A percentile compares a stretch with the other conserved stretches of the same genome.
These are phyloP conservation scores for Penicillium griseofulvum DNA, from an alignment of 2,329 filamentous ascomycete species.

Conservation along the genomic window DNA sequence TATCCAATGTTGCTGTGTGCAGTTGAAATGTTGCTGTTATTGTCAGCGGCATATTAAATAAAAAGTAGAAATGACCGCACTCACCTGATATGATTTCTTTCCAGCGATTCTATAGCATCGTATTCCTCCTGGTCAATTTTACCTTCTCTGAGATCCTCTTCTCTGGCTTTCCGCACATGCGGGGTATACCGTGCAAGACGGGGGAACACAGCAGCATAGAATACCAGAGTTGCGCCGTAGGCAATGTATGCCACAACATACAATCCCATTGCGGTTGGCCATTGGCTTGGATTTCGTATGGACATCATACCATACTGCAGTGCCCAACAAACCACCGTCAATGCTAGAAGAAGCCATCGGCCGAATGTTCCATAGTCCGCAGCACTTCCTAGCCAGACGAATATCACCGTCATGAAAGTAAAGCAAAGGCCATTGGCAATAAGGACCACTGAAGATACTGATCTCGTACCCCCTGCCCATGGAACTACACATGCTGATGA, in stretches of 20 bases:
- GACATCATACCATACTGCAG: constrained; percentile 44
- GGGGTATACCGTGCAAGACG: constrained; percentile 42
- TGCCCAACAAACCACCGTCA: constrained; percentile 44
- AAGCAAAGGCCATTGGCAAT: constrained; percentile 46
- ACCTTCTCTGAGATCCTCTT: constrained; percentile 41
- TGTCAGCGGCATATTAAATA: constrained; percentile 3
- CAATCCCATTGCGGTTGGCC: constrained; percentile 42
- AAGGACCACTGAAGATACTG: constrained; percentile 40
- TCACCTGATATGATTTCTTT: constrained; percentile 43
- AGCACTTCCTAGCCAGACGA: constrained; percentile 42
- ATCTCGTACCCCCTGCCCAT: constrained; percentile 40
- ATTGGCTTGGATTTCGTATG: constrained; percentile 38
- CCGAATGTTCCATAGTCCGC: constrained; percentile 46
- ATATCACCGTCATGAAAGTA: constrained; percentile 44
- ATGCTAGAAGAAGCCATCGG: constrained; percentile 39
- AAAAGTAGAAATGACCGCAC: not conserved
- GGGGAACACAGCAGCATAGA: constrained; percentile 44
- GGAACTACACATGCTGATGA: constrained; percentile 41
- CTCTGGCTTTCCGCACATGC: constrained; percentile 42
- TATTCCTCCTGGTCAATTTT: constrained; percentile 41
- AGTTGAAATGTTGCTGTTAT: constrained; percentile 40
- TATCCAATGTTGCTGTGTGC: constrained; percentile 47
- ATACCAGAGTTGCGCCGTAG: constrained; percentile 44
- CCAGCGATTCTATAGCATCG: constrained; percentile 43
- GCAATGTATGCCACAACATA: constrained; percentile 43